Evolutionary conservation across 805 yeast genomes (phyloP).

Genomic region (Cyberlindnera euphorbiiphila): DNA sequence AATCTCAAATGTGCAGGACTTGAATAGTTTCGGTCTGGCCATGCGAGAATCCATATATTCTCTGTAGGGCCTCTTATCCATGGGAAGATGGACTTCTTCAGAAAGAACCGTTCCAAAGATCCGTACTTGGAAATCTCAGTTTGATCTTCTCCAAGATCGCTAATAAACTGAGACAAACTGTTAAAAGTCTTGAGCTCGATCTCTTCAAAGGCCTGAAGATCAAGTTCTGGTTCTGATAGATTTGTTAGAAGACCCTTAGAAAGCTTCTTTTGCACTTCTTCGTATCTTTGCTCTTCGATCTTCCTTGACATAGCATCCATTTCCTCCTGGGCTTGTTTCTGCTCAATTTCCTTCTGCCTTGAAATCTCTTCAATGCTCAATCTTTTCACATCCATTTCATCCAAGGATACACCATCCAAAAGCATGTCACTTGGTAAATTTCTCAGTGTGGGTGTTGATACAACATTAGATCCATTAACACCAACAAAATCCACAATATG

Average conservation of each 20-base stretch:
- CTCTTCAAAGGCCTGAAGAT: slow-evolving; percentile 10
- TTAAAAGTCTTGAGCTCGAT: slow-evolving; percentile 32
- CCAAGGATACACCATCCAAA: slow-evolving; percentile 31
- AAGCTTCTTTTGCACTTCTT: neutral
- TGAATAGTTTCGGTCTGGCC: slow-evolving; percentile 18
- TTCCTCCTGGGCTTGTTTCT: neutral
- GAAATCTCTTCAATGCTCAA: neutral
- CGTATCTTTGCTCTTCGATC: slow-evolving; percentile 4
- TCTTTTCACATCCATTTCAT: slow-evolving; percentile 30
- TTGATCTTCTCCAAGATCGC: neutral
- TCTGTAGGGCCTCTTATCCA: slow-evolving; percentile 32
- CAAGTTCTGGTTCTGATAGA: slow-evolving; percentile 1
- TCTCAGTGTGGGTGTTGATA: slow-evolving; percentile 51
- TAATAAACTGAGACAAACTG: slow-evolving; percentile 34
- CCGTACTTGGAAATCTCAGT: slow-evolving; percentile 4
- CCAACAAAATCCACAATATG: slow-evolving; percentile 78
- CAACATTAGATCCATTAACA: slow-evolving; percentile 48
- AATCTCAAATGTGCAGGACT: slow-evolving; percentile 26
- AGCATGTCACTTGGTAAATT: slow-evolving; percentile 26
- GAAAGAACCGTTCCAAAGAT: slow-evolving; percentile 4
- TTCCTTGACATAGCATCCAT: slow-evolving; percentile 6
- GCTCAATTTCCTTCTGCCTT: slow-evolving; percentile 14
- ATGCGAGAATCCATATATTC: slow-evolving; percentile 31
- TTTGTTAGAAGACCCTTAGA: neutral
- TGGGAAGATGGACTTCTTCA: slow-evolving; percentile 29